A percentile compares a stretch with the other conserved stretches of the same genome.
These are phyloP conservation scores for Colletotrichum sp. DNA, from an alignment of 2,329 filamentous ascomycete species.

Conservation along the genomic window DNA sequence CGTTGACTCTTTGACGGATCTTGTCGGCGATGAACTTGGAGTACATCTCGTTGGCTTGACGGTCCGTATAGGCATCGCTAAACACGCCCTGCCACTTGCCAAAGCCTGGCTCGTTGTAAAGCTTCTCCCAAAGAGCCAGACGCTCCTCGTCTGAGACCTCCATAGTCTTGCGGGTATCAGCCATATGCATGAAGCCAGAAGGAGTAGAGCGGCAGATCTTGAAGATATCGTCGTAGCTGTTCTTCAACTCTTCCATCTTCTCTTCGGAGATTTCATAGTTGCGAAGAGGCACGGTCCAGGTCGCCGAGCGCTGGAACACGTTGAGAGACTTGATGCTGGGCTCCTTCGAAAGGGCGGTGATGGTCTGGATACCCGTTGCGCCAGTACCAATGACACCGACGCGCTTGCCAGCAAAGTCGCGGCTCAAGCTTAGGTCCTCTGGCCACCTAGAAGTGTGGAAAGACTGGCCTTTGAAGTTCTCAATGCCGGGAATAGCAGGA, in stretches of 20 bases:
- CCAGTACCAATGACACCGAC: constrained; percentile 36
- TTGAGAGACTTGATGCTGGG: constrained; percentile 36
- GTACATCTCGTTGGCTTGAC: constrained; percentile 29
- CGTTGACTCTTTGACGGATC: constrained; percentile 52
- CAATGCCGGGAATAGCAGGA: constrained; percentile 33
- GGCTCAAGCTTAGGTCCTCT: background rate
- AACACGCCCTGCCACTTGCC: constrained; percentile 34
- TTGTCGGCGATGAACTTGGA: constrained; percentile 41
- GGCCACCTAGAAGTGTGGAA: constrained; percentile 26
- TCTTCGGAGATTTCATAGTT: constrained; percentile 39
- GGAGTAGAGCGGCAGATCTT: constrained; percentile 28
- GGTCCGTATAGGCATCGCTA: constrained; percentile 40
- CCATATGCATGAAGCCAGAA: constrained; percentile 32
- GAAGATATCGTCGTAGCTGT: constrained; percentile 34
- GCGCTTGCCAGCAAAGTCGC: constrained; percentile 26
- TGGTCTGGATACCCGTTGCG: constrained; percentile 36
- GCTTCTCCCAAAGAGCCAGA: constrained; percentile 42
- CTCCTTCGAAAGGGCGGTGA: constrained; percentile 24
- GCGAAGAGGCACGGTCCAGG: constrained; percentile 45
- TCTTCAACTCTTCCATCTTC: constrained; percentile 41
- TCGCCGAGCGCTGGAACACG: constrained; percentile 33
- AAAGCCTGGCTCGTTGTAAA: constrained; percentile 43
- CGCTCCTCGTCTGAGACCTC: constrained; percentile 32
- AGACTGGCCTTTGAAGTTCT: constrained; percentile 19
- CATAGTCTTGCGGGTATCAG: constrained; percentile 35